These are phyloP conservation scores for slime mould (Dictyostelium discoideum) DNA, from an alignment of 78 protist species.

Conservation along the genomic window dicty_2.7 NC_007090.3:4083001-4083500, in stretches of 20 bases:
- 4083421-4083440: slow-evolving; percentile 87
- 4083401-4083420: slow-evolving; percentile 89
- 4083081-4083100: slow-evolving; percentile 51
- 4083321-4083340: slow-evolving; percentile 57
- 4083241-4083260: slow-evolving; percentile 90
- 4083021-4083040: not conserved
- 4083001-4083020: not conserved
- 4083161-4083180: slow-evolving; percentile 80
- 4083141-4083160: slow-evolving; percentile 38
- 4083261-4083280: slow-evolving; percentile 92
- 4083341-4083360: slow-evolving; percentile 82
- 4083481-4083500: slow-evolving; percentile 85
- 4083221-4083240: slow-evolving; percentile 61
- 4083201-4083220: slow-evolving; percentile 75
- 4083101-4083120: slow-evolving; percentile 3
- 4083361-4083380: slow-evolving; percentile 56
- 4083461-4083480: slow-evolving; percentile 56
- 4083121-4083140: slow-evolving; percentile 26
- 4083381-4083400: slow-evolving; percentile 67
- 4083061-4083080: not conserved
- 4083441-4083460: slow-evolving; percentile 75
- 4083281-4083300: slow-evolving; percentile 88
- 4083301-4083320: slow-evolving; percentile 78
- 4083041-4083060: slow-evolving; percentile 27
- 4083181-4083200: slow-evolving; percentile 88